Evolutionary conservation across 202 grass and related monocot species (phyloP).

Genomic region (Zizania palustris): DNA sequence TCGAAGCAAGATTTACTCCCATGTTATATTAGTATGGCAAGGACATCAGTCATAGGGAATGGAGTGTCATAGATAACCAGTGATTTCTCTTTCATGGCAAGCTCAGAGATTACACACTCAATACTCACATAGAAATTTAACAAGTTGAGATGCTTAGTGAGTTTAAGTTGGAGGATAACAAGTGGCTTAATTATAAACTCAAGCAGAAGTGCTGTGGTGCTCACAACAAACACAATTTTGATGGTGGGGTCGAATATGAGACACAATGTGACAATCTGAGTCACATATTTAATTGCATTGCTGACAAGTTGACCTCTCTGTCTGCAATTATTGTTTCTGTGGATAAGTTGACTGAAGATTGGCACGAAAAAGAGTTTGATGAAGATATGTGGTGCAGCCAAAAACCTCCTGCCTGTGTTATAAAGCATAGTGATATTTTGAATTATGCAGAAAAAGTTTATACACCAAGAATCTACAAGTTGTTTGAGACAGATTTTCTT

Average conservation of each 20-base stretch:
- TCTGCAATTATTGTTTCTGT: constrained; percentile 50
- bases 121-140: too few relatives aligned
- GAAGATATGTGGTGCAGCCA: constrained; percentile 66
- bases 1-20: constrained; percentile 42
- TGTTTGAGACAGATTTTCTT: constrained; percentile 82
- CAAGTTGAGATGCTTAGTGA: constrained; percentile 61
- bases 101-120: too few relatives aligned
- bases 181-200: constrained; percentile 81
- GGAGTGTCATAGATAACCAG: too few relatives aligned
- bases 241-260: constrained; percentile 71
- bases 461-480: constrained; percentile 81
- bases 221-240: constrained; percentile 70
- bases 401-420: constrained; percentile 61
- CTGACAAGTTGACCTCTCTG: constrained; percentile 55
- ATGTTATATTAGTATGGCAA: constrained; percentile 21
- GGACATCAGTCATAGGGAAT: constrained; percentile 27
- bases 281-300: constrained; percentile 63
- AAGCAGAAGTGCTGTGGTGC: constrained; percentile 66
- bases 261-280: constrained; percentile 66
- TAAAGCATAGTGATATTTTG: constrained; percentile 81
- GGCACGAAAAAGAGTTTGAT: constrained; percentile 68
- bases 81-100: too few relatives aligned
- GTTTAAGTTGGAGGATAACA: constrained; percentile 77
- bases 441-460: constrained; percentile 75
- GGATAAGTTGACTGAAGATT: constrained; percentile 68